These are phyloP conservation scores for Penicillium sp. DNA, from an alignment of 2,329 filamentous ascomycete species.

Conservation along the genomic window DNA sequence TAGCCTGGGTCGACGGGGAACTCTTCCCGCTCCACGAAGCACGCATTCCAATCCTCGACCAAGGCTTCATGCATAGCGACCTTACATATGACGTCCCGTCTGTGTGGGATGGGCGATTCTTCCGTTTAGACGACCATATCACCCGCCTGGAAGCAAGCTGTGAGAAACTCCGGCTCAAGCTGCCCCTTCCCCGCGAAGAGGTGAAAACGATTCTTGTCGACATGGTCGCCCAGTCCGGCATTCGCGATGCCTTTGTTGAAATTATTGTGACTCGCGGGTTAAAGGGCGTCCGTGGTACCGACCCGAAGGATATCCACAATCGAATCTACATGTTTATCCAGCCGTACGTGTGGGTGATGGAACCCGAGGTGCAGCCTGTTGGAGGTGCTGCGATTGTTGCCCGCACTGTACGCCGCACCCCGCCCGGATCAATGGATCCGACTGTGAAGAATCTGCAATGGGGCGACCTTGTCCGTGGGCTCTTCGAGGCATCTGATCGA, in stretches of 20 bases:
- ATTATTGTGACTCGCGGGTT: background rate
- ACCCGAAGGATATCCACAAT: background rate
- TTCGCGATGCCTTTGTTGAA: background rate
- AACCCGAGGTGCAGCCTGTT: background rate
- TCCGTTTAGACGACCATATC: background rate
- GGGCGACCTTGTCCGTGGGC: background rate
- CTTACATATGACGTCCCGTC: background rate
- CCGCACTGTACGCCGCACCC: background rate
- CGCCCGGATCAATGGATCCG: background rate
- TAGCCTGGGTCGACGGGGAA: background rate
- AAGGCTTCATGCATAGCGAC: constrained; percentile 1
- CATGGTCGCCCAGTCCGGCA: background rate
- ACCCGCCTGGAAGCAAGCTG: background rate
- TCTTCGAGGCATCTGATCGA: background rate
- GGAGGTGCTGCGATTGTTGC: background rate
- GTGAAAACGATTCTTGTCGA: background rate
- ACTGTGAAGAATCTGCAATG: background rate
- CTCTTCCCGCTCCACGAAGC: background rate
- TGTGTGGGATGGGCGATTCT: background rate
- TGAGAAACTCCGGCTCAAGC: background rate
- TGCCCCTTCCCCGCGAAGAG: background rate
- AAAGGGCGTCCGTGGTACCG: background rate
- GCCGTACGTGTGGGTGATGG: background rate
- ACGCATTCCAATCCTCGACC: background rate
- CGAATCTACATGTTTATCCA: background rate